Conservation (phyloP, 2,329 filamentous ascomycete species). For the Penicillium sp. region DNA sequence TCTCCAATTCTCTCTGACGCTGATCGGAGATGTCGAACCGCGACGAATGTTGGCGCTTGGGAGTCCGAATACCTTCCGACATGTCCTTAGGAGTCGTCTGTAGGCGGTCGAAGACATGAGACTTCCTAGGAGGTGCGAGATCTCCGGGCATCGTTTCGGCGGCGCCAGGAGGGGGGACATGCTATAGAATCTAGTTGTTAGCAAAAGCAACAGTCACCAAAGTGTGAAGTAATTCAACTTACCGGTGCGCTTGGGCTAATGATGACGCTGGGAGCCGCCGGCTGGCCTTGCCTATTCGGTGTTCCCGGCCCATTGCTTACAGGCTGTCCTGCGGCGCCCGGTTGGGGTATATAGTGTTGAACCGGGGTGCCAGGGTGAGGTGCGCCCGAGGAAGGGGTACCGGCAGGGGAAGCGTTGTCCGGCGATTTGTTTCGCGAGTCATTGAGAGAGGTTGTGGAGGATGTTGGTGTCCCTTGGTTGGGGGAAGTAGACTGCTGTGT, state of each 20-base stretch:
- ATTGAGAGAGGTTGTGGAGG: conserved; percentile 81
- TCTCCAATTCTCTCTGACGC: conserved; percentile 82
- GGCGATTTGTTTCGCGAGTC: conserved; percentile 78
- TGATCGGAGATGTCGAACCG: conserved; percentile 97
- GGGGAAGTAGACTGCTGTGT: conserved; percentile 59
- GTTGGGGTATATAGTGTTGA: conserved; percentile 41
- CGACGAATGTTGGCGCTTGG: conserved; percentile 94
- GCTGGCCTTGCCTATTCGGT: conserved; percentile 60
- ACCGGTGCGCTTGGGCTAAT: conserved; percentile 93
- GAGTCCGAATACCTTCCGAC: conserved; percentile 89
- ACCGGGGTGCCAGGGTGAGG: conserved; percentile 30
- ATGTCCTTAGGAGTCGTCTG: conserved; percentile 96
- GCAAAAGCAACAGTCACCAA: background rate
- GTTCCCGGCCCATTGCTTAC: conserved; percentile 56
- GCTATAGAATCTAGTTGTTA: conserved; percentile 51
- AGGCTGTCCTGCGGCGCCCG: conserved; percentile 34
- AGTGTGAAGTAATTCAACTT: conserved; percentile 43
- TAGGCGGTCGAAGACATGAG: conserved; percentile 79
- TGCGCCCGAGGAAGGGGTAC: conserved; percentile 28
- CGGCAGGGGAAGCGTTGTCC: conserved; percentile 37
- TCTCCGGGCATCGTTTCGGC: conserved; percentile 98
- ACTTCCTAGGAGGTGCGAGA: conserved; percentile 93
- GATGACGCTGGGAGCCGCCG: conserved; percentile 79
- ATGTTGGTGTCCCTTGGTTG: conserved; percentile 73
- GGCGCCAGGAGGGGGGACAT: conserved; percentile 86